Evolutionary conservation across 768 basidiomycete species (phyloP), one percentile per base, ranked within the genome.

Genomic region (Leccinum barrowsii): DNA sequence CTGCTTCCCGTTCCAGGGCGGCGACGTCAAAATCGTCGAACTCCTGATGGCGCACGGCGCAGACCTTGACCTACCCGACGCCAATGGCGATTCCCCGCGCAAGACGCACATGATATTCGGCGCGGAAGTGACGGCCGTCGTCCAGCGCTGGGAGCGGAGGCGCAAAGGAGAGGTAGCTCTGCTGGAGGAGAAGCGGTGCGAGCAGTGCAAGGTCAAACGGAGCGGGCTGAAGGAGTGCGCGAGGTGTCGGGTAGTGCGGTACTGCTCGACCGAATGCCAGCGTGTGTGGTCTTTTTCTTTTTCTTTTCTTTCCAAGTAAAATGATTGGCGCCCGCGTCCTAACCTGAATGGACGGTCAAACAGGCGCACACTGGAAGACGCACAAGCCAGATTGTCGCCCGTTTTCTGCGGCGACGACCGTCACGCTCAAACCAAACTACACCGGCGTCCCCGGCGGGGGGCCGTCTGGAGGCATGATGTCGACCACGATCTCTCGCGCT

Each of bases 191-290:
- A 82, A 68, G 63, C 66, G 60, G 37, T 86, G 84, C 58, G 80
- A 76, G 19, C 52, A 59, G 4, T 80, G 78, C 56, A 67, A 62
- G 53, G 62, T 62, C 24, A 64, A 65, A 46, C 69, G 61, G 15
- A 67, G 37, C n/a, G 59, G 70, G 17, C 57, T 84, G 57, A 80
- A 73, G 64, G 71, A 69, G 52, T 84, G 84, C 54, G 60, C 68
- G 3, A 70, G 71, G 28, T 85, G 85, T 51, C 75, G 74, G 15
- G 65, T 79, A 1, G 74, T 72, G 5, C 69, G 78, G 22, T 86
- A 86, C 59, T 86, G 85, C 56, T 83, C 82, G 5, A 61, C 69
- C 1, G 78, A 77, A 32, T 85, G 85, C 59, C 85, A 85, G 68
- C 70, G 84, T 82, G 63, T 4, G 81, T 70, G 19, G 17, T 50